Base-by-base conservation (phyloP, 106 monocot species). In the Dendrobium officinale region DNA sequence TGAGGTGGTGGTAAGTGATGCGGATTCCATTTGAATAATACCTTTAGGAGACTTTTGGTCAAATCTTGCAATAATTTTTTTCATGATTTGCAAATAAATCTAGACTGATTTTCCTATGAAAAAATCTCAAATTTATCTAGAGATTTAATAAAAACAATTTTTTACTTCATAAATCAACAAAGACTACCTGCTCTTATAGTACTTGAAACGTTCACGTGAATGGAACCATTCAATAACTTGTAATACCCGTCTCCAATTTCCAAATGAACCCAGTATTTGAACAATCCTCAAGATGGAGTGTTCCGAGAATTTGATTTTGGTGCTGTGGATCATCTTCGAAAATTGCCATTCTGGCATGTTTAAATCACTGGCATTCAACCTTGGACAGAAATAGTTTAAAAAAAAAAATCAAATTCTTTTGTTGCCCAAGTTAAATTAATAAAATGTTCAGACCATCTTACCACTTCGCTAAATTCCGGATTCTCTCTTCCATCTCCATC, bases 181-280 rank as follows among this genome's bases (percentile, higher is more conserved):
- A 75, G 22, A 16, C 42, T 86, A 98, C 98, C 92, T 92, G 98
- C 92, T 91, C 84, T 94, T 98, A 78, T 92, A 92, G 67, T 91
- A 89, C 67, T 92, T 87, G 83, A 91, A 98, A 68, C 86, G 82
- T 48, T 94, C 86, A 72, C 81, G 94, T 68, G 89, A 88, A 75
- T 92, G 87, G 88, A 98, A 91, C 98, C 98, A 98, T 87, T 98
- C 88, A 88, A 95, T 91, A 89, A 98, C 83, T 85, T 98, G 98
- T 73, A 98, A 83, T 1, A 84, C 89, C 22, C 92, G 86, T 55
- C 79, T 92, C 98, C 98, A 98, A 80, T 98, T 98, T 70, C 94
- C 91, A 70, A 88, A 82, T 54, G 77, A 67, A 55, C 98, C 98
- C 48, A 98, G 76, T 82, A 98, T 87, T 85, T 98, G 98, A 51